A percentile compares a stretch with the other conserved stretches of the same genome.
These are phyloP conservation scores for Heracleum sosnowskyi DNA, from an alignment of 129 eudicot genomes.

Conservation along the genomic window DNA sequence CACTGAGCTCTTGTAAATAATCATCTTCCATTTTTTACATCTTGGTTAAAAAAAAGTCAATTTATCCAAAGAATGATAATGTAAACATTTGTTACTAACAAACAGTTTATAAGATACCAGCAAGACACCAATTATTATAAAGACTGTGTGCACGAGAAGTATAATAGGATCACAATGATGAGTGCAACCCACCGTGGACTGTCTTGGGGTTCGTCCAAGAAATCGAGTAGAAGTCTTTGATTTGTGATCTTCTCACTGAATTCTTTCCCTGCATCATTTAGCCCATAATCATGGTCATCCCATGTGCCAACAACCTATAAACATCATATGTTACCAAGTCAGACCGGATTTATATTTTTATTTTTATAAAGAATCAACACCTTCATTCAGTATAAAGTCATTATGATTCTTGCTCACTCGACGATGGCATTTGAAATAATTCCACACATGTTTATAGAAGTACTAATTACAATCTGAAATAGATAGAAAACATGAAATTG, in stretches of 20 bases:
- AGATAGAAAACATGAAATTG: not conserved
- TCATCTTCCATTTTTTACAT: not conserved
- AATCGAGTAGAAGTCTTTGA: conserved; percentile 61
- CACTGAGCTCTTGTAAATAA: not conserved
- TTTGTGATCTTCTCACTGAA: conserved; percentile 34
- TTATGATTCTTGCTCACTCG: not conserved
- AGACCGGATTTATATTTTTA: not conserved
- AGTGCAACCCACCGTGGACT: conserved; percentile 41
- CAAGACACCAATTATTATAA: not conserved
- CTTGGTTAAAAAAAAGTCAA: not conserved
- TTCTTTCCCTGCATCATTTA: conserved; percentile 73
- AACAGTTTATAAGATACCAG: not conserved
- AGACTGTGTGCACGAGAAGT: not conserved
- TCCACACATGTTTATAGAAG: not conserved
- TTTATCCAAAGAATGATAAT: not conserved
- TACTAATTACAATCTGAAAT: not conserved
- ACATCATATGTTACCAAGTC: not conserved
- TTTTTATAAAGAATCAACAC: not conserved
- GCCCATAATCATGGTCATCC: conserved; percentile 76
- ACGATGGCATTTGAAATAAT: not conserved
- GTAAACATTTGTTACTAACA: not conserved
- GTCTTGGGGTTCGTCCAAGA: conserved; percentile 58
- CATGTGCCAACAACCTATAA: conserved; percentile 65
- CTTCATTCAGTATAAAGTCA: not conserved
- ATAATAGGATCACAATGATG: not conserved